Base-by-base conservation (phyloP, 371 early-diverging fungal species). In the Sporodiniella umbellata region DNA sequence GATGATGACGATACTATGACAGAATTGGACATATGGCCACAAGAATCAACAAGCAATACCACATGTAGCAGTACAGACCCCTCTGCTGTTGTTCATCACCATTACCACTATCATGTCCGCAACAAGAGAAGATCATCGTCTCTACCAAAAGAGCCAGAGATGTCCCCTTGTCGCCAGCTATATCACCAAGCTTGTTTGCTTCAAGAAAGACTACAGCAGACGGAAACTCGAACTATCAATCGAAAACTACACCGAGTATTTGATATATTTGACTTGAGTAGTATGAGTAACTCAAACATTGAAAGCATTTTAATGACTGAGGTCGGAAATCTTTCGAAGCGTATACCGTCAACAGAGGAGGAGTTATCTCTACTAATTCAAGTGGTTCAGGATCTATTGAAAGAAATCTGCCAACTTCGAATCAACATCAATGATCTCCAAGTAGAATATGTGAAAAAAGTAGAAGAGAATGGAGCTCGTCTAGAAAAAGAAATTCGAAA, bases 281-380 rank as follows among this genome's bases (percentile, higher is more conserved):
- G 75, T 23, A 78, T 89, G 74, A 84, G 84, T 48, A 85, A 89
- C 48, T 84, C 83, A 17, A 83, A 87, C 15, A 84, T 89, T 28
- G 85, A 86, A 30, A 87, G 81, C 40, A 77, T 87, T 23, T 19
- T 40, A 22, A 43, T 76, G 14, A 62, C 75, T 0, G 90, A 87
- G 42, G 71, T 87, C n/a, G 70, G 69, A 28, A 66, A 53, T 17
- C 61, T 89, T 14, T 7, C 40, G 8, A 5, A 40, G 8, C 8
- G 3, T 8, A 21, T 40, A n/a, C 1, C 40, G 18, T 40, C 21
- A 15, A 53, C 64, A 3, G 53, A 68, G 12, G 76, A 79, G 22
- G 72, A 59, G 18, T 26, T 43, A n/a, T 47, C 30, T 8, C 12
- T 35, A 0, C 37, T 45, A 8, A 43, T 43, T 19, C 39, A 67